Base-by-base conservation (phyloP, 176 grass and related monocot genomes). In the Olyra latifolia region DNA sequence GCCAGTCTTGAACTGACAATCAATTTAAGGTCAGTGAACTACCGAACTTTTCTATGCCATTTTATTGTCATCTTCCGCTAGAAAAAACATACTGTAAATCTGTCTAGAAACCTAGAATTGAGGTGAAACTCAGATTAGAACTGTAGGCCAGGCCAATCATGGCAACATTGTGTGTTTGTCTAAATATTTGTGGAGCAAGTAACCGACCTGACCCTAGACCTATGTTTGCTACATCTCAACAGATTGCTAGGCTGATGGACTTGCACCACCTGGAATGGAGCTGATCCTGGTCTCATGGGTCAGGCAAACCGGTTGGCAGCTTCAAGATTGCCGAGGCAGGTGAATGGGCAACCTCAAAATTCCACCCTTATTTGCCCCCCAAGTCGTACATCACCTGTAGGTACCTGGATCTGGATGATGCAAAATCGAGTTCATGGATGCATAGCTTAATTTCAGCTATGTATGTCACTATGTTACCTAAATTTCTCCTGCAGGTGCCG, bases 211-310 rank as follows among this genome's bases (percentile, higher is more conserved):
- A 47, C 47, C 12, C 16, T 76, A 54, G 69, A 19, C 19, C 13
- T 48, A 3, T 52, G 30, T 63, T 40, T 59, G 23, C 45, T 9
- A 50, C 69, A 60, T 64, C n/a, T 4, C 16, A 5, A 62, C 82
- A 94, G 88, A 69, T 88, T 64, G 83, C 92, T 77, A 86, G 62
- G 70, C 62, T 95, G 81, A 79, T 98, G 69, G 86, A 89, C 66
- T 95, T 95, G 92, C 86, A 95, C 92, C 43, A 98, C 92, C 62
- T 98, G 95, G 95, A 91, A 81, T 0, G 92, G 88, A 79, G 92
- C 88, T 0, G 90, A 90, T 47, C 95, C 96, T 1, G 90, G 90
- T 68, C 82, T 98, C 38, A 98, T 98, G 95, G 95, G 62, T 84
- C 88, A 42, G 86, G 78, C 13, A 98, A 93, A 39, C 90, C 71